Conservation (phyloP, 73 alveolate species). For the Tetrahymena elliotti region DNA sequence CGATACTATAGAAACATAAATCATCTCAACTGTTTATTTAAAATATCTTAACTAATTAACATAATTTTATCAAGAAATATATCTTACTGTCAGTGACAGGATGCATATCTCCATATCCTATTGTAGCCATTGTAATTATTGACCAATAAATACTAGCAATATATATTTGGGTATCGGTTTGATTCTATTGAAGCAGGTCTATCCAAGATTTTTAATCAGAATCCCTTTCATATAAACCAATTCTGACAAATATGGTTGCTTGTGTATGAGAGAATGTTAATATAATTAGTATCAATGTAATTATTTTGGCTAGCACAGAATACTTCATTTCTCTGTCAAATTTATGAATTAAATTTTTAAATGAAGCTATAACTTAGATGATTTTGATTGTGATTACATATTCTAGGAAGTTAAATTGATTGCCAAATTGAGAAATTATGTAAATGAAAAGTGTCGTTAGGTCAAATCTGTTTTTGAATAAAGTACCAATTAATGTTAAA, state of each 20-base stretch:
- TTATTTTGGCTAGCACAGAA: not conserved
- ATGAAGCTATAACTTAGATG: not conserved
- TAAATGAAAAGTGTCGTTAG: not conserved
- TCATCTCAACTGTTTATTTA: not conserved
- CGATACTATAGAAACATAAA: not conserved
- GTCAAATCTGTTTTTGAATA: not conserved
- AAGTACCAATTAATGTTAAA: no score
- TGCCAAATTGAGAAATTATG: not conserved
- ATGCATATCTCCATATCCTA: not conserved
- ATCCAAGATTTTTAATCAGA: not conserved
- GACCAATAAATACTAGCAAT: not conserved
- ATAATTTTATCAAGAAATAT: not conserved
- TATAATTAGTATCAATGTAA: not conserved
- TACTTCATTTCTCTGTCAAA: not conserved
- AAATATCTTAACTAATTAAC: not conserved
- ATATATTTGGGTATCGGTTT: not conserved
- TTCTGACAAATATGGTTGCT: not conserved
- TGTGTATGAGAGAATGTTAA: not conserved
- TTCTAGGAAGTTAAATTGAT: not conserved
- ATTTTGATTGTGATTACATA: not conserved
- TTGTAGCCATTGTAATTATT: not conserved
- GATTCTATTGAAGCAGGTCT: not conserved
- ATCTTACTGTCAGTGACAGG: not conserved
- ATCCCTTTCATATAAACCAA: not conserved
- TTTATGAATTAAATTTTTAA: not conserved